Evolutionary conservation across 192 early-diverging fungal species (phyloP), one percentile per base, ranked within the genome.

Genomic region (Funneliformis geosporum): DNA sequence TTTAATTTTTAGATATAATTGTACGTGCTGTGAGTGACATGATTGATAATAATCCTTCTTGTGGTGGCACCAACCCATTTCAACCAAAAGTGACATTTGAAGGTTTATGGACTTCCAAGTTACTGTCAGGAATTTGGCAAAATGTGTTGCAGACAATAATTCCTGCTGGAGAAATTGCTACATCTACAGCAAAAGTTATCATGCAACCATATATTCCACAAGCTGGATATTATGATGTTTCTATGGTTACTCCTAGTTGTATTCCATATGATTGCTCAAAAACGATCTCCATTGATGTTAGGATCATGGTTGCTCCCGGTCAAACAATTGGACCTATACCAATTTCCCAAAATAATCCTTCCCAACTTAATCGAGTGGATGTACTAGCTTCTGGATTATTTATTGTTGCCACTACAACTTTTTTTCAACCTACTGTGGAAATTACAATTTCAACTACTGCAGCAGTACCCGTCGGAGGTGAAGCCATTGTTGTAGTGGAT

Each of bases 161-260:
- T 77, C 40, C 61, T 1, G 42, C 65, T 16, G 8, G 66, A 10
- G 23, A 67, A 7, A 10, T 69, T 3, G 8, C 47, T 42, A 67
- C 6, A 18, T 28, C 42, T 23, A 60, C 16, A 12, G 27, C 27
- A 67, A 66, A 59, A 33, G 12, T 70, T 25, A 79, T 46, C 25
- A 38, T 91, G 73, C 67, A 69, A 21, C 91, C 91, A 0, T 88
- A 85, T 78, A 79, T 92, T 10, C 86, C 90, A 33, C 90, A 91
- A 60, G 76, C 89, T 8, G 91, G 91, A 11, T 86, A 87, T 73
- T 92, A 92, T 66, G 83, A 87, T 50, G 86, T 90, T 27, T 86
- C 82, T 38, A 73, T 91, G 78, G 73, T 77, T 73, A 84, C 89
- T 7, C 91, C 90, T n/a, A 86, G 84, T 7, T 92, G 91, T 76